phyloP scores from a whole-genome alignment of 495 filamentous ascomycete species.

The Hypoxylon trugodes region DNA sequence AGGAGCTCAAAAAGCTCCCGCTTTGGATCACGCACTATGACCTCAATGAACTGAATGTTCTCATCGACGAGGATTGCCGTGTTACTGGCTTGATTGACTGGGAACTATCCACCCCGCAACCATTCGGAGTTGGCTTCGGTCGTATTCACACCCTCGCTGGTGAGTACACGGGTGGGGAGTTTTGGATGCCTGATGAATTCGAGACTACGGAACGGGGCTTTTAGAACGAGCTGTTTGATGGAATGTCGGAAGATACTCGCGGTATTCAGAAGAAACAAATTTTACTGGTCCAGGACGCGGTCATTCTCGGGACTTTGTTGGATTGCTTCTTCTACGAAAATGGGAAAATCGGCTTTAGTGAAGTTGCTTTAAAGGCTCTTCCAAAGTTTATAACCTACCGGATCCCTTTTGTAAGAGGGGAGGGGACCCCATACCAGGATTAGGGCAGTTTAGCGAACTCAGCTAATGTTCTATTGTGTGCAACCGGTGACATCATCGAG shows the following conservation, averaged over 20 bases:
- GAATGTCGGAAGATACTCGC: slow-evolving; percentile 30
- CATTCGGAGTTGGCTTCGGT: slow-evolving; percentile 47
- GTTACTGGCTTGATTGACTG: slow-evolving; percentile 47
- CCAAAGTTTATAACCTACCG: slow-evolving; percentile 42
- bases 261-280: slow-evolving; percentile 15
- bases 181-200: slow-evolving; percentile 46
- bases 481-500: too few relatives aligned
- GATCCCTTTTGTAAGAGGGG: slow-evolving; percentile 36
- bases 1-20: slow-evolving; percentile 42
- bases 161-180: slow-evolving; percentile 43
- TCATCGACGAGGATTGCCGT: slow-evolving; percentile 45
- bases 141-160: slow-evolving; percentile 47
- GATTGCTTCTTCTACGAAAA: slow-evolving; percentile 40
- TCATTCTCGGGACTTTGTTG: slow-evolving; percentile 42
- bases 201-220: slow-evolving; percentile 42
- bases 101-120: slow-evolving; percentile 47
- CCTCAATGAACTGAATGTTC: slow-evolving; percentile 48
- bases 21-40: slow-evolving; percentile 44
- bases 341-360: slow-evolving; percentile 25
- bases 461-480: too few relatives aligned
- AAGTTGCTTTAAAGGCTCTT: slow-evolving; percentile 26
- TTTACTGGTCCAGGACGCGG: slow-evolving; percentile 35
- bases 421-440: slow-evolving; percentile 36
- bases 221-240: slow-evolving; percentile 37
- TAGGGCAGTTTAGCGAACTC: too few relatives aligned